Evolutionary conservation across 805 yeast species (phyloP), one percentile per base, ranked within the genome.

Genomic region (Ogataea nitratoaversa): DNA sequence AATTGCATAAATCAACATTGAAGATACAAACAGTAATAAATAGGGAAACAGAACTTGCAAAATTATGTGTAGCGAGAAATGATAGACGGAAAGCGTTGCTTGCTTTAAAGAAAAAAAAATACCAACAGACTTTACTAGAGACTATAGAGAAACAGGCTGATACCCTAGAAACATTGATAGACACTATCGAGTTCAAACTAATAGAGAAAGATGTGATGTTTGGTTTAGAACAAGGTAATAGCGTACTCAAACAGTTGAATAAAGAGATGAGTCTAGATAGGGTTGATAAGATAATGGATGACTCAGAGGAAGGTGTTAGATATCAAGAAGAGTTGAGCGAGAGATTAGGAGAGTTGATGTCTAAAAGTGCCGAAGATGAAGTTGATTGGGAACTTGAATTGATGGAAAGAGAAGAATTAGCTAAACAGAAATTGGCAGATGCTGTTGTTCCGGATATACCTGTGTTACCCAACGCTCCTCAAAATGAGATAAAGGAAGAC

Each of bases 201-300:
- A 80, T 93, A 24, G 98, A 93, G 57, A 78, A 79, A 47, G 95
- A 89, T 53, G 89, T 93, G 31, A 50, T 90, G 3, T 74, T 74
- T 43, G 96, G 97, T 0, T 66, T 93, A 23, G 72, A 80, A 50
- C 81, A 83, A 48, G 98, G 99, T 19, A 89, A 84, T 55, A 65
- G 71, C 37, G 86, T 87, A 11, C 72, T 93, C 50, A 81, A 75
- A 48, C 79, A 77, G 50, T 69, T 93, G 44, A 93, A 93, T 59
- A 65, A 67, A 35, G 96, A 91, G 52, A 76, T 90, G 76, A 79
- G 77, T 27, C 56, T 85, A 14, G 90, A 84, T 24, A 76, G 77
- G 50, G 83, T 89, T n/a, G 96, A 90, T 49, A 74, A 71, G 53
- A 70, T 91, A 3, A 65, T 91, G 74, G 96, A 90, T 59, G 90